These are phyloP conservation scores for Flaveria linearis DNA, from an alignment of 129 eudicot genomes.

Conservation along the genomic window DNA sequence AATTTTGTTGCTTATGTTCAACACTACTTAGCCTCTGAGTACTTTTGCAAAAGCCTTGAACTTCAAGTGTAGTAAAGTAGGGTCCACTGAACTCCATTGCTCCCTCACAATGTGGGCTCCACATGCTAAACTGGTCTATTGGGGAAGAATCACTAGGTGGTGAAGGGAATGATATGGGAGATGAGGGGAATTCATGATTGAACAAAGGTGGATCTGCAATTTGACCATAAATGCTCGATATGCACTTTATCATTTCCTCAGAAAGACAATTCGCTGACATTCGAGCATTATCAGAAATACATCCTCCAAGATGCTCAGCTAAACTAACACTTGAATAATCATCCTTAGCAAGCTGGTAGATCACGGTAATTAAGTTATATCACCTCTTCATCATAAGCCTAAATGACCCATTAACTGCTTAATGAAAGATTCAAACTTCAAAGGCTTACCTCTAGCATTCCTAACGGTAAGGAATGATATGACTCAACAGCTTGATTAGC, in stretches of 20 bases:
- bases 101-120: constrained; percentile 51
- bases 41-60: constrained; percentile 55
- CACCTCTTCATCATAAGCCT: constrained; percentile 9
- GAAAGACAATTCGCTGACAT: constrained; percentile 70
- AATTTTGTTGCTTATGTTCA: constrained; percentile 53
- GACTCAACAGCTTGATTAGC: constrained; percentile 55
- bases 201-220: constrained; percentile 68
- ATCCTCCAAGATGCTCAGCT: constrained; percentile 51
- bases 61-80: constrained; percentile 49
- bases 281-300: constrained; percentile 30
- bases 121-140: constrained; percentile 37
- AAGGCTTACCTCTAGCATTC: constrained; percentile 68
- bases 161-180: constrained; percentile 61
- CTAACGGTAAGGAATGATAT: constrained; percentile 76
- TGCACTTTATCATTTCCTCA: constrained; percentile 84
- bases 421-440: neutral
- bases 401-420: neutral
- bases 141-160: constrained; percentile 51
- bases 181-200: constrained; percentile 46
- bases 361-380: neutral
- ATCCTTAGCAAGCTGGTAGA: constrained; percentile 48
- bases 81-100: constrained; percentile 51
- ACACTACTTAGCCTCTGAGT: constrained; percentile 43
- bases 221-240: constrained; percentile 60
- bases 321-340: constrained; percentile 48